A percentile compares a stretch with the other conserved stretches of the same genome.
These are phyloP conservation scores for Neolecta irregularis DNA, from an alignment of 1,139 yeast genomes.

Conservation along the genomic window DNA sequence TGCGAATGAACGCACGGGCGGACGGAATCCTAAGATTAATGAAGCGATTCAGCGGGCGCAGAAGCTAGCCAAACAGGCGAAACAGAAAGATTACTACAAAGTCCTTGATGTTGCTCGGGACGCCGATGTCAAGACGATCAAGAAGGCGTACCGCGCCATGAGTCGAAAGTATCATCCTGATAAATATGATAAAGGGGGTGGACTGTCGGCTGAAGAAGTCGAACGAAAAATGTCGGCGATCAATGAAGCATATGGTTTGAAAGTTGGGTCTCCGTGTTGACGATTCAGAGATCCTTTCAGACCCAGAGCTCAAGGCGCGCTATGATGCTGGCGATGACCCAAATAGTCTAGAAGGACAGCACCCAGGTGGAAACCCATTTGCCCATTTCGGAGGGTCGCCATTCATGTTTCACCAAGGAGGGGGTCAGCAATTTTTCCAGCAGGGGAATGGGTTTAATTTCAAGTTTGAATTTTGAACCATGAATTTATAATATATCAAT, in stretches of 20 bases:
- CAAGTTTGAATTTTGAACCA: not conserved
- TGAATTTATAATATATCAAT: constrained; percentile 1
- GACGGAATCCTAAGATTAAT: constrained; percentile 31
- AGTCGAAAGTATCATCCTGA: constrained; percentile 85
- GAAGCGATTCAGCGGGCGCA: constrained; percentile 40
- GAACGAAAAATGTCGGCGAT: constrained; percentile 81
- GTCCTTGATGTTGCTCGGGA: constrained; percentile 49
- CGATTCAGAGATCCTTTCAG: not conserved
- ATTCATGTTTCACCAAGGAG: constrained; percentile 3
- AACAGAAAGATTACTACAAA: constrained; percentile 66
- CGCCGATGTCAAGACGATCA: constrained; percentile 61
- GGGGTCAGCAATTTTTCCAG: constrained; percentile 6
- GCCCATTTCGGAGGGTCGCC: constrained; percentile 6
- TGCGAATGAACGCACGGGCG: constrained; percentile 31
- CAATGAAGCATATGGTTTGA: constrained; percentile 81
- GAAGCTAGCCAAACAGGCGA: constrained; percentile 36
- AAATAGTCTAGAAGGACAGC: constrained; percentile 15
- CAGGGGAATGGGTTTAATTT: constrained; percentile 7
- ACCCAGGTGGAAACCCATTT: constrained; percentile 2
- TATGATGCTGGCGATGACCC: constrained; percentile 52
- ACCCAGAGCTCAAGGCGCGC: constrained; percentile 41
- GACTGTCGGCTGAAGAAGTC: constrained; percentile 50
- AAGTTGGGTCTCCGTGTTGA: no score
- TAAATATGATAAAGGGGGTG: constrained; percentile 55
- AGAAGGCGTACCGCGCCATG: constrained; percentile 63